Base-by-base conservation (phyloP, 805 yeast species). In the Starmerella gropengiesseri region DNA sequence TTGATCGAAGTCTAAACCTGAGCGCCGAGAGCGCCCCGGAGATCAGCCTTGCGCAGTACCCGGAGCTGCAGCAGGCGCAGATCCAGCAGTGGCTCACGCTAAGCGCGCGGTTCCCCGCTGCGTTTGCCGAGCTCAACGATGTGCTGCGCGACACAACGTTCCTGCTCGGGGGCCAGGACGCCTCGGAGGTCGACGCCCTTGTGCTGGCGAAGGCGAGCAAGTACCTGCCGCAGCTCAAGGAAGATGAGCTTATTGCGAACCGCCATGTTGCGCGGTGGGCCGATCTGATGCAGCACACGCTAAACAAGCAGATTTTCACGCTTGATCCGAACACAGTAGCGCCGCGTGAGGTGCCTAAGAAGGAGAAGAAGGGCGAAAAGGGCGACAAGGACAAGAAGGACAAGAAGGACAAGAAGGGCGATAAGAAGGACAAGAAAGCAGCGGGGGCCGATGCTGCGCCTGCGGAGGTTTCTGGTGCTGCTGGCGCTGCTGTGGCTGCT, bases 181-280 rank as follows among this genome's bases (percentile, higher is more conserved):
- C 87, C 34, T 66, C 87, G 21, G 68, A 71, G 32, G 74, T 76
- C n/a, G 98, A 91, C 61, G 70, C 77, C 32, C 64, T 69, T 34
- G 78, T 81, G 27, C 82, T 84, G 54, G 77, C 77, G 40, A 67
- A 74, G 27, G 77, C 78, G 28, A 66, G 76, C 55, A 81, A 86
- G 37, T 48, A 74, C 30, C 75, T 81, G 30, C 65, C 67, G 41
- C 63, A 69, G 47, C 74, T 83, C 73, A 63, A 71, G 19, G 59
- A 74, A 9, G 77, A 73, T 27, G 74, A 77, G 31, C 64, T 77
- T 51, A 76, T 78, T 37, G 63, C 70, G 37, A 68, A 69, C 61
- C 81, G 96, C 72, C 96, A 89, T 63, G 69, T 89, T 46, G 65
- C 85, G 48, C 81, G 98, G 72, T 91, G 97, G 97, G 74, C 76